Evolutionary conservation across 352 stramenopile genomes (phyloP), one percentile per base, ranked within the genome.

Genomic region (Pythium phragmiticola): DNA sequence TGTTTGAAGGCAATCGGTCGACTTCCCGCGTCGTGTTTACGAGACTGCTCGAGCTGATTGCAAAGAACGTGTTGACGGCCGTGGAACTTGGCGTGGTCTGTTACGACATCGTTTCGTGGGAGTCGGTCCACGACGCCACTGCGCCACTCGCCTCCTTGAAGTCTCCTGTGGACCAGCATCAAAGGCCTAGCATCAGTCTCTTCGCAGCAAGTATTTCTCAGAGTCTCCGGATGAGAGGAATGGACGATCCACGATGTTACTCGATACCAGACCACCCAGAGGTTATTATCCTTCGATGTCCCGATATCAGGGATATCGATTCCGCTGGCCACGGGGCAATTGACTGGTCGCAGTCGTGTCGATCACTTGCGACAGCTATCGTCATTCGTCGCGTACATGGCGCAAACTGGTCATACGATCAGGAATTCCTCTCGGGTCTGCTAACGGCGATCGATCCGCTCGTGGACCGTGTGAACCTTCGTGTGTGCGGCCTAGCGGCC

Each of bases 1-100:
- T 90, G 7, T 92, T 94, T 51, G 57, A 68, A 39, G 84, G 84
- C n/a, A 92, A 90, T 60, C 60, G 51, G 14, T 82, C 70, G 16
- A 87, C 79, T 0, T 75, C 89, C 12, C 34, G 28, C 0, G 5
- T 61, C 13, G 28, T 87, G 2, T 87, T 88, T 52, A 30, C 57
- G 16, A 67, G 65, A 0, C 30, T 91, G 39, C 42, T 87, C 9
- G 11, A 48, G 1, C 49, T 69, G 5, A 60, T 94, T 21, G 63
- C 80, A 0, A 51, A 28, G 11, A 89, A 85, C 34, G 34, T 92
- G 7, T 51, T 77, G 1, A 66, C 77, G 6, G 79, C 70, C 1
- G 61, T 78, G 8, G 70, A 82, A 6, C 53, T 88, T 6, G 34
- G 72, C 16, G 74, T 78, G 2, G n/a, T 80, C 23, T 68, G 65